A percentile compares a stretch with the other conserved stretches of the same genome.
Conservation (phyloP, 306 rosid species). For the Aeschynomene evenia region DNA sequence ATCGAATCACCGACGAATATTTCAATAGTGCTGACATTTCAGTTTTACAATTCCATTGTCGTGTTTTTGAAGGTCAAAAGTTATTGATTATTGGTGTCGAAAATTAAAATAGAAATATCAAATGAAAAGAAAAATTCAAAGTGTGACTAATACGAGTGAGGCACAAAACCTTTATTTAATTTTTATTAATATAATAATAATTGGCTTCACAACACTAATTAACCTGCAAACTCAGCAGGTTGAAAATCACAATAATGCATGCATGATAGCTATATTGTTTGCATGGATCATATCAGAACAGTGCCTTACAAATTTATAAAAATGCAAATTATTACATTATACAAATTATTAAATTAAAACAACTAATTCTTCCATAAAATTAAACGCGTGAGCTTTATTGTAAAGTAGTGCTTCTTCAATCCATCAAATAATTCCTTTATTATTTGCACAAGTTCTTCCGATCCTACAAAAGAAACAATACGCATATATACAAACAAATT, state of each 20-base stretch:
- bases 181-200: conserved; percentile 11
- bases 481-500: no score
- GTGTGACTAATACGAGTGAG: background rate
- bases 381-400: background rate
- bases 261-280: conserved; percentile 1
- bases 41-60: background rate
- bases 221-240: conserved; percentile 22
- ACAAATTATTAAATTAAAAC: background rate
- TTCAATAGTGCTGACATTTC: background rate
- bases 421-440: conserved; percentile 34
- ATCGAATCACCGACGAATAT: background rate
- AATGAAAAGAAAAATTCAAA: background rate
- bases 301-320: conserved; percentile 1
- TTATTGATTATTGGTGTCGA: background rate
- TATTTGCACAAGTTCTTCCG: conserved; percentile 31
- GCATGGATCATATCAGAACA: conserved; percentile 16
- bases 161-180: background rate
- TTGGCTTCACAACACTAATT: background rate
- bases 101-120: background rate
- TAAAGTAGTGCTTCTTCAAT: conserved; percentile 9
- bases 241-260: background rate
- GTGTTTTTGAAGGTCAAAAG: background rate
- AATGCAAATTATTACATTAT: background rate
- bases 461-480: conserved; percentile 32
- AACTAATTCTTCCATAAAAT: background rate